A percentile compares a stretch with the other conserved stretches of the same genome.
These are phyloP conservation scores for Penicillium janthinellum DNA, from an alignment of 2,329 filamentous ascomycete species.

Conservation along the genomic window DNA sequence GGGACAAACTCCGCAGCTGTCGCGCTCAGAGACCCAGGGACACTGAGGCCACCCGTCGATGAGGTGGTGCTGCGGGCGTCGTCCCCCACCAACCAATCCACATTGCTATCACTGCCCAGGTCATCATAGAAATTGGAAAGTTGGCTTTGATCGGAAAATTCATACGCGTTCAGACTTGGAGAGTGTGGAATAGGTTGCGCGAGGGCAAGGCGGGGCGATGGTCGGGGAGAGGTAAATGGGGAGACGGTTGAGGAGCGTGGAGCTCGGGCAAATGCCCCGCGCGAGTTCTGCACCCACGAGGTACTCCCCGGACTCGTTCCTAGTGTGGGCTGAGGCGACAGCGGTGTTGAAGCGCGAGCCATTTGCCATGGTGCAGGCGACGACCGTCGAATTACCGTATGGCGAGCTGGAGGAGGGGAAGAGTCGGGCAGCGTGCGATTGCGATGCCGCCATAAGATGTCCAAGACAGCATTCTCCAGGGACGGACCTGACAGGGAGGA, in stretches of 20 bases:
- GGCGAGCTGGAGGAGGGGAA: slow-evolving; percentile 83
- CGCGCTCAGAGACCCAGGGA: slow-evolving; percentile 67
- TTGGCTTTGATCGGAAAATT: slow-evolving; percentile 83
- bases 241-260: slow-evolving; percentile 78
- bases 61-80: slow-evolving; percentile 80
- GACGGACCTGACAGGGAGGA: slow-evolving; percentile 73
- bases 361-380: slow-evolving; percentile 94
- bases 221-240: slow-evolving; percentile 89
- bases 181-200: slow-evolving; percentile 94
- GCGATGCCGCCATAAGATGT: slow-evolving; percentile 73
- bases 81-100: slow-evolving; percentile 92
- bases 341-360: slow-evolving; percentile 71
- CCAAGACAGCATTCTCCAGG: slow-evolving; percentile 86
- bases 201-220: slow-evolving; percentile 86
- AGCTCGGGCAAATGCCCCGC: slow-evolving; percentile 73
- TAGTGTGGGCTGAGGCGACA: slow-evolving; percentile 74
- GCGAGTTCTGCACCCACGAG: slow-evolving; percentile 72
- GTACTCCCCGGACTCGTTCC: slow-evolving; percentile 81
- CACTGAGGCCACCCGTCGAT: slow-evolving; percentile 75
- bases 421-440: slow-evolving; percentile 53
- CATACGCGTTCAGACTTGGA: slow-evolving; percentile 90
- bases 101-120: slow-evolving; percentile 81
- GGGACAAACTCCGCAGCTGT: slow-evolving; percentile 79
- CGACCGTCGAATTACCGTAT: slow-evolving; percentile 84
- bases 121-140: slow-evolving; percentile 87